A percentile compares a stretch with the other conserved stretches of the same genome.
These are phyloP conservation scores for Ceraceosorus guamensis DNA, from an alignment of 1,284 basidiomycete species.

Conservation along the genomic window DNA sequence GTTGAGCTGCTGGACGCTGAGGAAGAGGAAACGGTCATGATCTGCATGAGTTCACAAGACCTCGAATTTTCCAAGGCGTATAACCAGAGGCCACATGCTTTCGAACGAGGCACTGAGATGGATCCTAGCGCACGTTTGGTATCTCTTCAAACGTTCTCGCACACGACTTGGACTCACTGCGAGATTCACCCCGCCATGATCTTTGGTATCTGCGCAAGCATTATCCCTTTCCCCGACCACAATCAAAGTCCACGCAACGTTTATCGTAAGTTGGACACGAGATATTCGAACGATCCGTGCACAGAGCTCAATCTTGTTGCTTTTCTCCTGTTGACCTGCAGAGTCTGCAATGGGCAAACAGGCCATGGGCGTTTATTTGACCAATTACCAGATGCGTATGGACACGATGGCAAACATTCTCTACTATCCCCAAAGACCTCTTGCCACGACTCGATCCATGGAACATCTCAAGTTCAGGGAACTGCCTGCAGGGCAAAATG, in stretches of 20 bases:
- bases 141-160: conserved; percentile 34
- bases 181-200: conserved; percentile 99
- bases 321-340: too few species aligned
- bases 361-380: conserved; percentile 97
- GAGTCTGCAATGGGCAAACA: conserved; percentile 99
- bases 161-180: conserved; percentile 82
- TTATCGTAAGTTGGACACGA: too few species aligned
- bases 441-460: conserved; percentile 97
- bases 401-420: conserved; percentile 68
- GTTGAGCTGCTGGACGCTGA: conserved; percentile 95
- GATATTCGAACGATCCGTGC: conserved; percentile 7
- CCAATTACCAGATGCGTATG: conserved; percentile 84
- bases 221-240: conserved; percentile 99
- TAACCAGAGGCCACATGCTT: conserved; percentile 54
- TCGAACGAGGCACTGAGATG: conserved; percentile 53
- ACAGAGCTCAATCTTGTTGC: not conserved
- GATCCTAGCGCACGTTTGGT: conserved; percentile 80
- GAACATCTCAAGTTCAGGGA: conserved; percentile 97
- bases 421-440: conserved; percentile 97
- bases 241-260: conserved; percentile 99
- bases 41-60: conserved; percentile 96
- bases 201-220: conserved; percentile 92
- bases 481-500: conserved; percentile 94
- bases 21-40: conserved; percentile 99
- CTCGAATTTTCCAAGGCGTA: conserved; percentile 60